These are phyloP conservation scores for Diaporthe sp. DNA, from an alignment of 2,329 filamentous ascomycete genomes.

Conservation along the genomic window DNA sequence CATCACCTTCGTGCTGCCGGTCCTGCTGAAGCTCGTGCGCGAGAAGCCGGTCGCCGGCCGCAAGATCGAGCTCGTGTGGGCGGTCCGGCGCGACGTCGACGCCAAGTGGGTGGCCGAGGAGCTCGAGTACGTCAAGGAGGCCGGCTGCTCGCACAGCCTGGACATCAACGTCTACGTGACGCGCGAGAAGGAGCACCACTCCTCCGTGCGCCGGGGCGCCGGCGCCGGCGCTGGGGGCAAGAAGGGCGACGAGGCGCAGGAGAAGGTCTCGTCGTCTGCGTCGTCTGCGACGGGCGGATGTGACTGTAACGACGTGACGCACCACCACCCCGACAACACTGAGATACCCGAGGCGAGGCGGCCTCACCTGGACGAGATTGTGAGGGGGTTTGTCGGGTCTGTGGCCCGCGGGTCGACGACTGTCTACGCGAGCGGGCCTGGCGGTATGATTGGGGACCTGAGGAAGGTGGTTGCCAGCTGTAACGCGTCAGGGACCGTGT, in stretches of 20 bases:
- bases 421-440: conserved; percentile 73
- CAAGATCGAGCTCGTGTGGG: conserved; percentile 75
- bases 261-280: conserved; percentile 42
- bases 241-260: conserved; percentile 45
- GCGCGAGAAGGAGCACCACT: conserved; percentile 56
- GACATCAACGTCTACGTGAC: conserved; percentile 73
- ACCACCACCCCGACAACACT: conserved; percentile 43
- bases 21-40: conserved; percentile 57
- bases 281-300: conserved; percentile 45
- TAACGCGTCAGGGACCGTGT: conserved; percentile 68
- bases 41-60: conserved; percentile 52
- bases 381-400: conserved; percentile 62
- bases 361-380: conserved; percentile 61
- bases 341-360: conserved; percentile 51
- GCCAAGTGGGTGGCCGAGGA: conserved; percentile 72
- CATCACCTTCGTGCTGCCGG: conserved; percentile 69
- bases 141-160: conserved; percentile 56
- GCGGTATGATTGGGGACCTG: conserved; percentile 71
- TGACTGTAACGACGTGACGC: conserved; percentile 39
- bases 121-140: conserved; percentile 62
- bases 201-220: background rate
- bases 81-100: conserved; percentile 68
- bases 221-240: conserved; percentile 47
- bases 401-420: conserved; percentile 64
- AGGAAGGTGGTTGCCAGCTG: conserved; percentile 65